These are phyloP conservation scores for Asterella californica DNA, from an alignment of 225 moss, liverwort and hornwort species.

Conservation along the genomic window DNA sequence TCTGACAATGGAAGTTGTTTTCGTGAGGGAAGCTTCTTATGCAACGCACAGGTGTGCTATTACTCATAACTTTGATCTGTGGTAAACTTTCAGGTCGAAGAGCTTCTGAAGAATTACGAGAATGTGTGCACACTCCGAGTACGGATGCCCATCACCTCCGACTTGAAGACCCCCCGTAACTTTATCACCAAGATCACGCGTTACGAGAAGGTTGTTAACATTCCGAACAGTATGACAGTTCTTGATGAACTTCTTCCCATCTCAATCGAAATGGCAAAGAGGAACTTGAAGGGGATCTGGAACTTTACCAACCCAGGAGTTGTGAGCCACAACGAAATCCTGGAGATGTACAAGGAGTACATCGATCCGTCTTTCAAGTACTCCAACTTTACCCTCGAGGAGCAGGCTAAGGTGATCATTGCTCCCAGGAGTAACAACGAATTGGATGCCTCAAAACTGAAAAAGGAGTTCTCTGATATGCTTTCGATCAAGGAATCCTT, in stretches of 20 bases:
- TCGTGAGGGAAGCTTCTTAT: too few relatives aligned
- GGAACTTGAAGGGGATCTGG: slow-evolving; percentile 58
- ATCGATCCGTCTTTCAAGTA: slow-evolving; percentile 54
- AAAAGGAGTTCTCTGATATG: slow-evolving; percentile 60
- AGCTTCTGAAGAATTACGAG: slow-evolving; percentile 59
- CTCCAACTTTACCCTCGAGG: slow-evolving; percentile 62
- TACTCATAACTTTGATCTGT: too few relatives aligned
- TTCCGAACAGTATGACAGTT: slow-evolving; percentile 70
- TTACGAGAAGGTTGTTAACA: slow-evolving; percentile 68
- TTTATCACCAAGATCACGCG: slow-evolving; percentile 71
- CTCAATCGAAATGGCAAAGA: slow-evolving; percentile 71
- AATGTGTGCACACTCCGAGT: slow-evolving; percentile 72
- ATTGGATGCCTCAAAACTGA: slow-evolving; percentile 55
- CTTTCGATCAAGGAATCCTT: slow-evolving; percentile 66
- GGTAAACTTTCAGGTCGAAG: slow-evolving; percentile 54
- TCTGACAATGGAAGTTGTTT: neutral
- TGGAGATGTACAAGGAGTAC: slow-evolving; percentile 67
- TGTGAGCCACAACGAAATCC: slow-evolving; percentile 73
- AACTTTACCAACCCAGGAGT: slow-evolving; percentile 78
- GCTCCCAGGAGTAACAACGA: slow-evolving; percentile 65
- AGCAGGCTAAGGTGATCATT: slow-evolving; percentile 79
- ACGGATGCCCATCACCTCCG: slow-evolving; percentile 64
- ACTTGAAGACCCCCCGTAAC: slow-evolving; percentile 60
- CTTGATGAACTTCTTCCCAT: slow-evolving; percentile 68
- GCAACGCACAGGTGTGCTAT: too few relatives aligned